Evolutionary conservation across 768 basidiomycete species (phyloP), one percentile per base, ranked within the genome.

Genomic region (Suillus occidentalis): DNA sequence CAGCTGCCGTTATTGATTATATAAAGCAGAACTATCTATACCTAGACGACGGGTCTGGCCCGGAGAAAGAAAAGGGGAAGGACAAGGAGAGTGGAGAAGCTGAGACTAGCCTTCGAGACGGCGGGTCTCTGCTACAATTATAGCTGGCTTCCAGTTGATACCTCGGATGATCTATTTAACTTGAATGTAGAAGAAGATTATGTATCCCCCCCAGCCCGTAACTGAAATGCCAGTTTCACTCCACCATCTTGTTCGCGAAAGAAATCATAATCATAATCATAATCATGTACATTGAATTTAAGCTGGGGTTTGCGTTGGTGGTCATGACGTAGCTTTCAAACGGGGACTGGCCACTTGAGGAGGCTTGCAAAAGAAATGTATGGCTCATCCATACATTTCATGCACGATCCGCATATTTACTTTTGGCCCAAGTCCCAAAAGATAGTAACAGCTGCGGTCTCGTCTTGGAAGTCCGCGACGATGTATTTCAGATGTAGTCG

Each of bases 1-100:
- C 97, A 12, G 85, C 90, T 60, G 85, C 88, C 43, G 97, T 99
- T 57, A 93, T 96, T 66, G 89, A 95, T 67, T 99, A 99, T 75
- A 99, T 99, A 78, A 90, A 95, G 74, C 83, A 91, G 73, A 82
- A 96, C 69, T 85, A 88, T 43, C 80, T 93, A 67, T 93, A 93
- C 70, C 81, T 83, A 66, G 91, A 92, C 49, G 91, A 92, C 52
- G 79, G 75, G 58, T 49, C 74, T 6, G 63, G 42, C 50, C 69
- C 60, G 6, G 77, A 76, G 63, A 80, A 77, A 50, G 80, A 78
- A 45, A 80, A 80, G 63, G 79, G 74, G 36, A 80, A 78, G 58
- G 81, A 73, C 20, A 76, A 69, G 70, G 80, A 77, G 18, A 64
- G 28, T 12, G 50, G 65, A 42, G 49, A 59, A 6, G 42, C 58